These are phyloP conservation scores for Hypocreales sp. DNA, from an alignment of 2,329 filamentous ascomycete species.

Conservation along the genomic window DNA sequence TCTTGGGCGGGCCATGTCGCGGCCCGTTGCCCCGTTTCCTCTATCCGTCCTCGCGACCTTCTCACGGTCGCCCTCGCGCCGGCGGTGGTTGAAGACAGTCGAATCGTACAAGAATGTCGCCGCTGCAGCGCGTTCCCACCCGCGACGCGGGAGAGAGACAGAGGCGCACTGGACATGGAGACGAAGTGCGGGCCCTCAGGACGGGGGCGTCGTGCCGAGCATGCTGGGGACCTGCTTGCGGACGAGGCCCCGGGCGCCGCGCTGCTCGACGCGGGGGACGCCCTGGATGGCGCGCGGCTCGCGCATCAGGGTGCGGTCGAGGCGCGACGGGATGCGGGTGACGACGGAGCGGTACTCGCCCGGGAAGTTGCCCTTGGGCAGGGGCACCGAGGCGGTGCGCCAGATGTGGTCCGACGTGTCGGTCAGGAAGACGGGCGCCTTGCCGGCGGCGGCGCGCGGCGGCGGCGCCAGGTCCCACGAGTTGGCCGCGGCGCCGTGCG, in stretches of 20 bases:
- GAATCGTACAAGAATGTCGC: too few relatives aligned
- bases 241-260: constrained; percentile 31
- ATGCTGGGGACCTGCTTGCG: constrained; percentile 41
- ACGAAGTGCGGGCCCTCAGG: too few relatives aligned
- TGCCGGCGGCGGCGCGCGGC: constrained; percentile 17
- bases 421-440: constrained; percentile 45
- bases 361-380: constrained; percentile 44
- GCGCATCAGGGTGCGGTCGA: constrained; percentile 79
- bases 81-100: too few relatives aligned
- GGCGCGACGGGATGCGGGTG: constrained; percentile 59
- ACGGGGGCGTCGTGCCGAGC: constrained; percentile 25
- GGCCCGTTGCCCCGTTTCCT: too few relatives aligned
- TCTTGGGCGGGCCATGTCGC: too few relatives aligned
- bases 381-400: constrained; percentile 49
- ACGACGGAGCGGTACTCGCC: constrained; percentile 46
- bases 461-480: constrained; percentile 20
- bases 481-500: constrained; percentile 31
- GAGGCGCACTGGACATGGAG: too few relatives aligned
- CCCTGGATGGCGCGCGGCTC: constrained; percentile 84
- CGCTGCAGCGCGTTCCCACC: too few relatives aligned
- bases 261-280: constrained; percentile 48
- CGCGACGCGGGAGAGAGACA: too few relatives aligned
- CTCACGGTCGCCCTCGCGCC: too few relatives aligned
- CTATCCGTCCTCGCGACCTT: too few relatives aligned
- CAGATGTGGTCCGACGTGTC: constrained; percentile 69